Conservation (phyloP, 2,329 filamentous ascomycete species). For the Trichoderma sp. region DNA sequence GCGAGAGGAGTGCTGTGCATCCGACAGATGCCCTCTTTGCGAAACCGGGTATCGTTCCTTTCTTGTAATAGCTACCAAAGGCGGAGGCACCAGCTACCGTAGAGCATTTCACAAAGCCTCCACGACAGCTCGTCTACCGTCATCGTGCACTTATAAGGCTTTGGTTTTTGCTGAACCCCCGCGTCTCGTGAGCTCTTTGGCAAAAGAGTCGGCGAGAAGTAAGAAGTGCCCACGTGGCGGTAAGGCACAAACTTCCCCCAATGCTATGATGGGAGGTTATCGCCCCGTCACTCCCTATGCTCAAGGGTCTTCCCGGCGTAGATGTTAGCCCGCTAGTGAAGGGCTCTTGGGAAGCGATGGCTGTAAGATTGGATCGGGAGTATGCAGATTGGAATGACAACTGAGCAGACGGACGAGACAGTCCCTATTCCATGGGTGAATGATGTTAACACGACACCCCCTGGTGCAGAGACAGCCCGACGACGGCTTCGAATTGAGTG, state of each 20-base stretch:
- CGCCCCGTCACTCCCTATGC: conserved; percentile 9
- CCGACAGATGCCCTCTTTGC: conserved; percentile 4
- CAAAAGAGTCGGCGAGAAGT: neutral
- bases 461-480: neutral
- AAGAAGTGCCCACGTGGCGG: conserved; percentile 10
- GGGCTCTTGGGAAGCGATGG: neutral
- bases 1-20: conserved; percentile 6
- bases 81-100: conserved; percentile 8
- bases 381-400: conserved; percentile 14
- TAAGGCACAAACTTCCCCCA: conserved; percentile 16
- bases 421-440: conserved; percentile 3
- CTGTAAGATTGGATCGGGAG: conserved; percentile 13
- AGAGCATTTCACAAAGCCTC: conserved; percentile 13
- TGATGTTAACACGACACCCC: neutral
- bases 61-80: conserved; percentile 4
- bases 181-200: conserved; percentile 13
- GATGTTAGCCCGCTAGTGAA: conserved; percentile 3
- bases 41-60: neutral
- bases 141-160: conserved; percentile 16
- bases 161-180: neutral
- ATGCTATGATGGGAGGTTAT: conserved; percentile 12
- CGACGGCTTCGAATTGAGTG: conserved; percentile 1
- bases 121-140: conserved; percentile 10
- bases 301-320: conserved; percentile 5
- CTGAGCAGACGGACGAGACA: conserved; percentile 6